Base-by-base conservation (phyloP, 352 stramenopile species). In the Pythium chondricola region DNA sequence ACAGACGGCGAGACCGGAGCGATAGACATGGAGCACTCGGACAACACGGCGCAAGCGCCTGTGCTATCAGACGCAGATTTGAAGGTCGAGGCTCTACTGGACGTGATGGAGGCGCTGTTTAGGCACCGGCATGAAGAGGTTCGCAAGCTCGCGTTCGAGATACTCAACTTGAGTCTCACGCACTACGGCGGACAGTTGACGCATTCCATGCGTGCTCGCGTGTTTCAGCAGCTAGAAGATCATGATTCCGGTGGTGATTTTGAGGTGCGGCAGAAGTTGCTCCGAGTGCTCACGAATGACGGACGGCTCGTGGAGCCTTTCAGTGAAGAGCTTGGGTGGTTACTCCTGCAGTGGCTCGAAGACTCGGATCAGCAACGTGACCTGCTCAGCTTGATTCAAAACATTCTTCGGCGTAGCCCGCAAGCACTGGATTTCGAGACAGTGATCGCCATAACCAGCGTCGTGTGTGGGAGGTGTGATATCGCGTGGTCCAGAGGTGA, bases 351-450 rank as follows among this genome's bases (percentile, higher is more conserved):
- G 38, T 63, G 88, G 37, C 58, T 93, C 14, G 79, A 89, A 38
- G 73, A 87, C 33, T 93, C 81, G 3, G 79, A 92, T 18, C 76
- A 84, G n/a, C 81, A 91, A 48, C 66, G 71, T 11, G 83, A 94
- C 36, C 42, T 93, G 14, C 53, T 92, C 11, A 56, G 58, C 14
- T 54, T 94, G 18, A 85, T 94, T 45, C 81, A 93, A 53, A 78
- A 61, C 29, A 75, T 93, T 27, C 51, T 93, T 10, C 65, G 74
- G 18, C 70, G 78, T 17, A 87, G 74, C 39, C 68, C 79, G 6
- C 51, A 56, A 3, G 61, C 54, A 9, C 57, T 94, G 10, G 75
- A 85, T 37, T 62, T 78, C 16, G 75, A 85, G 27, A 78, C 74
- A 4, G 69, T 87, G 27, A 70, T 85, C 31, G 77, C 79, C 0